A percentile compares a stretch with the other conserved stretches of the same genome.
phyloP scores from a whole-genome alignment of 352 stramenopile species.

The Globisporangium rhizosaccharum region DNA sequence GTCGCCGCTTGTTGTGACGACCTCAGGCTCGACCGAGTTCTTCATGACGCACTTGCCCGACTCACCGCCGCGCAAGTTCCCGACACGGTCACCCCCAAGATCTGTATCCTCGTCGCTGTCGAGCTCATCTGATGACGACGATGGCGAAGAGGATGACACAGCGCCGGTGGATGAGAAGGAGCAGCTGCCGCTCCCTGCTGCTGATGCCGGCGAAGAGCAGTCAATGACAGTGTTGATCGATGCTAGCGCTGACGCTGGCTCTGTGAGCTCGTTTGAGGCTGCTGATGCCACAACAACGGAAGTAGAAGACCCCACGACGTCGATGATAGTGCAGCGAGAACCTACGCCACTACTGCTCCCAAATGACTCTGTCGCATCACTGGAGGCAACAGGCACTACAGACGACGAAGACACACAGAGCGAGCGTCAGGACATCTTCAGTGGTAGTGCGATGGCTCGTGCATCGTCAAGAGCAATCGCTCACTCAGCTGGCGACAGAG shows the following conservation, averaged over 20 bases:
- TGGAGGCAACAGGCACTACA: not conserved
- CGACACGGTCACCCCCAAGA: not conserved
- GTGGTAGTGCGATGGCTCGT: not conserved
- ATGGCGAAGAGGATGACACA: not conserved
- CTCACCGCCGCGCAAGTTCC: conserved; percentile 30
- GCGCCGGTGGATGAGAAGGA: too few species aligned
- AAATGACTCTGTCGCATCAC: not conserved
- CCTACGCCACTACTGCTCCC: not conserved
- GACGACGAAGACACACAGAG: not conserved
- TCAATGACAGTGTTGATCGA: too few species aligned
- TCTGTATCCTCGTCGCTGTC: not conserved
- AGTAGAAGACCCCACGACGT: too few species aligned
- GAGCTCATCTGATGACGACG: conserved; percentile 3
- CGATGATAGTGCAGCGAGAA: too few species aligned
- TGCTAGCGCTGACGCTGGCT: too few species aligned
- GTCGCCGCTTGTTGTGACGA: not conserved
- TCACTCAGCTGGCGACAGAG: not conserved
- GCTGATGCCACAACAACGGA: too few species aligned
- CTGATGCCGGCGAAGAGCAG: too few species aligned
- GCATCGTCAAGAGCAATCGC: not conserved
- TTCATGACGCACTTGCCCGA: conserved; percentile 54
- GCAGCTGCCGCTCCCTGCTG: too few species aligned
- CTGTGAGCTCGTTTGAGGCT: too few species aligned
- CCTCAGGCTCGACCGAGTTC: conserved; percentile 2
- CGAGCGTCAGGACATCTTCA: not conserved